Conservation (phyloP, 2,329 filamentous ascomycete species). For the Colletotrichum falcatum region DNA sequence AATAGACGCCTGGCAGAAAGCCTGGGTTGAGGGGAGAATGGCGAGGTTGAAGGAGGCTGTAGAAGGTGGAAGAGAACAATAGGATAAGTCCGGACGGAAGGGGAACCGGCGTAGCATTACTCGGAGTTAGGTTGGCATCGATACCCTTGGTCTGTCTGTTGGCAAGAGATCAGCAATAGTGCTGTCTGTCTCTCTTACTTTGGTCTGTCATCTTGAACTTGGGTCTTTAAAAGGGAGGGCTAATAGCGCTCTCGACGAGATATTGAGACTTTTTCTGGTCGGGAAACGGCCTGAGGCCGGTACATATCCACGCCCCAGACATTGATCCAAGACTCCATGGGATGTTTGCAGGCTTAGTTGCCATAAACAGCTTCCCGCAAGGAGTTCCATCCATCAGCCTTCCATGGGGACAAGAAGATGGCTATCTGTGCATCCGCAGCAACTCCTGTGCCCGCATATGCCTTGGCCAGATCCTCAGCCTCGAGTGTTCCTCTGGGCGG, state of each 20-base stretch:
- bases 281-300: neutral
- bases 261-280: neutral
- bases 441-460: constrained; percentile 79
- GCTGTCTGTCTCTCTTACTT: neutral
- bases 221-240: neutral
- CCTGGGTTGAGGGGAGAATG: constrained; percentile 81
- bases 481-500: constrained; percentile 78
- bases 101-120: neutral
- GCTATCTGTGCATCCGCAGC: constrained; percentile 81
- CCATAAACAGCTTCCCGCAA: constrained; percentile 57
- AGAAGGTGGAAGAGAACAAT: constrained; percentile 48
- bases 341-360: neutral
- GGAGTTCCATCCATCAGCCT: constrained; percentile 71
- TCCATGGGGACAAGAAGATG: constrained; percentile 87
- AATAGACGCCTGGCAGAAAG: constrained; percentile 82
- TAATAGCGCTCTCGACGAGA: neutral
- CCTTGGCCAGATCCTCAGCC: constrained; percentile 76
- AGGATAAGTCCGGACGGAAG: neutral
- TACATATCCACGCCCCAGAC: neutral
- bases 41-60: constrained; percentile 73
- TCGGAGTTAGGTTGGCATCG: constrained; percentile 30
- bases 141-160: constrained; percentile 23
- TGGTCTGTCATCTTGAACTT: neutral
- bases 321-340: neutral
- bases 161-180: neutral